phyloP scores from a whole-genome alignment of 2,329 filamentous ascomycete genomes.

The Geosmithia flava region DNA sequence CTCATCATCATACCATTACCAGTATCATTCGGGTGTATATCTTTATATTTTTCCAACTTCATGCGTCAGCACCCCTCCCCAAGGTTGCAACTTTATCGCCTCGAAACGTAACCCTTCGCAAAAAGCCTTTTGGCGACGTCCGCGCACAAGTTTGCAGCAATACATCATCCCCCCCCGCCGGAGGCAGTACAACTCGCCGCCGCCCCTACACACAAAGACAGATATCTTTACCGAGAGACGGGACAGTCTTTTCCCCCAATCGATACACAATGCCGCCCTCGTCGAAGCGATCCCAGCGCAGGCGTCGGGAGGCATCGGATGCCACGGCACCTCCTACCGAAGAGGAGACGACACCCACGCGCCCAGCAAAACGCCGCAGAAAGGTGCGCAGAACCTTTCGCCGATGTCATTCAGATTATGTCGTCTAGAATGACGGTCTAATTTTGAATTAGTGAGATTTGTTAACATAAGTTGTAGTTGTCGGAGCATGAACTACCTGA shows the following conservation, averaged over 20 bases:
- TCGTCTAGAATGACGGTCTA: neutral
- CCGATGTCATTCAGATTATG: neutral
- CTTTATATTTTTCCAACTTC: neutral
- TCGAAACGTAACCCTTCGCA: neutral
- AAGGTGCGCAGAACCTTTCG: conserved; percentile 25
- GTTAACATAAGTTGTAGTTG: neutral
- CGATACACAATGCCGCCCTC: conserved; percentile 20
- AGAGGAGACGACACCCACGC: conserved; percentile 44
- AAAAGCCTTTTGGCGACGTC: neutral
- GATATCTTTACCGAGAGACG: neutral
- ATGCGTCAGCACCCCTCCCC: neutral
- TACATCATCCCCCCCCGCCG: neutral
- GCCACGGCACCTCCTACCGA: conserved; percentile 21
- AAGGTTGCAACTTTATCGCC: neutral
- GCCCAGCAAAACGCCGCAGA: conserved; percentile 53
- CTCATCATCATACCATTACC: neutral
- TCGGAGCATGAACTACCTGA: conserved; percentile 1
- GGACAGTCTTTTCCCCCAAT: neutral
- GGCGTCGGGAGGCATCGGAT: conserved; percentile 24
- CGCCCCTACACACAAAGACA: neutral
- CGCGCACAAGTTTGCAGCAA: neutral
- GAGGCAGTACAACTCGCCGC: neutral
- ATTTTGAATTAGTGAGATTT: neutral
- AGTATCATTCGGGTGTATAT: neutral
- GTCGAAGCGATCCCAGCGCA: conserved; percentile 22